Base-by-base conservation (phyloP, 176 grass and related monocot genomes). In the Rhipidocladum racemiflorum region DNA sequence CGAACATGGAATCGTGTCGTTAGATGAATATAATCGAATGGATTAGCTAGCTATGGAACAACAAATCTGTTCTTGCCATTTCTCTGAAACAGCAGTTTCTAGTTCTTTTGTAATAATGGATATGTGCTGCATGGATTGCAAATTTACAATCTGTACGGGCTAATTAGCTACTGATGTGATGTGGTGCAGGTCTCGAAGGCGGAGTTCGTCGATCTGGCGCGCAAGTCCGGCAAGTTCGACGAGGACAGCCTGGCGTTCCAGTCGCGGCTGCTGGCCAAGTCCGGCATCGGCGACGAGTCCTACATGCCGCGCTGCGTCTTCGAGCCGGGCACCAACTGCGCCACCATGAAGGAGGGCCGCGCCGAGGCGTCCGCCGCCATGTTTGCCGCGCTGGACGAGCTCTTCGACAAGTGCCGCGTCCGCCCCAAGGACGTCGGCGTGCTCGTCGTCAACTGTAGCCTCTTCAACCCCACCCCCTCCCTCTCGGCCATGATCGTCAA, bases 401-500 rank as follows among this genome's bases (percentile, higher is more conserved):
- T 98, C n/a, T 98, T 98, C 76, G 95, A 98, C 53, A 95, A 93
- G 86, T 98, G 92, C 85, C 92, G 89, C 72, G 87, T 98, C 61
- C 92, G 96, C 1, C 92, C 96, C 34, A 98, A 95, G 83, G 96
- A 98, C 72, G 88, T 98, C 20, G 92, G 92, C 75, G 84, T 98
- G 4, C 88, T 98, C 13, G 95, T 98, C 9, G 95, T 98, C 10
- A 98, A 98, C 90, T 98, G 95, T 87, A 95, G 92, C 85, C 95
- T 98, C 75, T 98, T 98, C 92, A 98, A 98, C 82, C 95, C 95
- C 6, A 98, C 95, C 0, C 95, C 95, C 2, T 98, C 95, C 0
- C 88, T 98, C 7, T 98, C 95, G 0, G 95, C 95, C 55, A 98
- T 98, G 95, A 98, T 98, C 86, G 90, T 98, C 6, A 98, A 98